A percentile compares a stretch with the other conserved stretches of the same genome.
phyloP scores from a whole-genome alignment of 2,329 filamentous ascomycete species.

The Paracorniculantispora psalliotae region DNA sequence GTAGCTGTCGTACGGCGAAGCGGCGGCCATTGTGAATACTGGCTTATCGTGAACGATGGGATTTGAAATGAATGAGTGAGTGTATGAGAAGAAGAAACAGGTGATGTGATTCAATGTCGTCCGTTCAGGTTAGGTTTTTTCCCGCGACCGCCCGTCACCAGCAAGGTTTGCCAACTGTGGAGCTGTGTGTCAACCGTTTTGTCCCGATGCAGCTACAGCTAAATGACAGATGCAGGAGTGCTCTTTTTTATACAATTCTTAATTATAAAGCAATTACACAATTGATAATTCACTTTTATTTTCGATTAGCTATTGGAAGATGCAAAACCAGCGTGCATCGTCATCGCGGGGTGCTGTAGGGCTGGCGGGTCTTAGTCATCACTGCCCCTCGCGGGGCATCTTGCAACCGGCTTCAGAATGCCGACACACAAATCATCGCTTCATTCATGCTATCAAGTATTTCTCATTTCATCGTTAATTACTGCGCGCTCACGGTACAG shows the following conservation, averaged over 20 bases:
- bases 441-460: too few species aligned
- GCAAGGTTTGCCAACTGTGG: background rate
- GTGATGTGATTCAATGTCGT: background rate
- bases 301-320: too few species aligned
- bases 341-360: background rate
- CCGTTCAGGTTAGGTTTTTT: background rate
- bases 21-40: background rate
- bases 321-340: too few species aligned
- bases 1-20: conserved; percentile 32
- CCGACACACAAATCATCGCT: too few species aligned
- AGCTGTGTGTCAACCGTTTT: background rate
- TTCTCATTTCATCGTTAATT: too few species aligned
- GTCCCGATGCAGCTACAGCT: background rate
- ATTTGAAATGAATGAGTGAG: background rate
- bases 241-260: too few species aligned
- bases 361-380: too few species aligned
- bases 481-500: too few species aligned
- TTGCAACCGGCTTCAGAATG: too few species aligned
- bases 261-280: too few species aligned
- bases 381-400: too few species aligned
- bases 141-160: background rate
- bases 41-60: background rate
- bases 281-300: background rate
- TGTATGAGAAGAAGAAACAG: background rate
- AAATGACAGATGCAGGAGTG: too few species aligned